phyloP scores from a whole-genome alignment of 257 asterid genomes.

The Salvia hispanica region DNA sequence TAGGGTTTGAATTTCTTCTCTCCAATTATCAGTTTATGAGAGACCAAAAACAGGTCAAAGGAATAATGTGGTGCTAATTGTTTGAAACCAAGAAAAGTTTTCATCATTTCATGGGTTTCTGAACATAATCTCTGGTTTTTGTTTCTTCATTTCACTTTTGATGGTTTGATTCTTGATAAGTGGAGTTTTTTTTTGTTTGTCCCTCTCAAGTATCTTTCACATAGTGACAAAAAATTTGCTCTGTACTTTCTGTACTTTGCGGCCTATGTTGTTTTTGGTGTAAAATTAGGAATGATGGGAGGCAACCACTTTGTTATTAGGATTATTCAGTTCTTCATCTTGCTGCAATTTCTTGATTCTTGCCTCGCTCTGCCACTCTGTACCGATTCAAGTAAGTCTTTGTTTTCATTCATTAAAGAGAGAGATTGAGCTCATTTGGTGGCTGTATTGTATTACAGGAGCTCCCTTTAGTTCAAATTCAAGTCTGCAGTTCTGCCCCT shows the following conservation, averaged over 20 bases:
- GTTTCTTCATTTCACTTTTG: constrained; percentile 10
- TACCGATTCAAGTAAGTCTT: constrained; percentile 64
- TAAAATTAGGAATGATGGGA: constrained; percentile 42
- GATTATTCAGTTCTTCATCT: constrained; percentile 37
- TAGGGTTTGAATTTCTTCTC: constrained; percentile 4
- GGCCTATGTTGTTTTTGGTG: constrained; percentile 4
- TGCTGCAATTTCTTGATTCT: constrained; percentile 59
- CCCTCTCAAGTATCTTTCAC: constrained; percentile 22
- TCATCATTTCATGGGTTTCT: neutral
- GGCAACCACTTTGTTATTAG: constrained; percentile 36
- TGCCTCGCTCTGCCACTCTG: constrained; percentile 61
- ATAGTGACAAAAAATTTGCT: constrained; percentile 23
- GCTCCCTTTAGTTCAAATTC: constrained; percentile 56
- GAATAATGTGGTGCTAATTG: constrained; percentile 15
- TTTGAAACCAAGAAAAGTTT: constrained; percentile 18
- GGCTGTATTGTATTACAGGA: constrained; percentile 42
- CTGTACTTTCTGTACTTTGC: neutral
- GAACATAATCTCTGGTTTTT: constrained; percentile 20
- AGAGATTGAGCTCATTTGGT: constrained; percentile 13
- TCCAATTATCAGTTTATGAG: neutral
- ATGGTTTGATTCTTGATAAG: constrained; percentile 13
- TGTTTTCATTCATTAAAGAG: constrained; percentile 1
- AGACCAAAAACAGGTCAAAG: constrained; percentile 30
- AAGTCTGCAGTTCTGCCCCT: constrained; percentile 62
- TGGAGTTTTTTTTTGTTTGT: constrained; percentile 25